Percentiles rank a stretch among this genome's conserved stretches.
These are phyloP conservation scores for Paracamarosporium sp. DNA, from an alignment of 2,329 filamentous ascomycete species.

Conservation along the genomic window DNA sequence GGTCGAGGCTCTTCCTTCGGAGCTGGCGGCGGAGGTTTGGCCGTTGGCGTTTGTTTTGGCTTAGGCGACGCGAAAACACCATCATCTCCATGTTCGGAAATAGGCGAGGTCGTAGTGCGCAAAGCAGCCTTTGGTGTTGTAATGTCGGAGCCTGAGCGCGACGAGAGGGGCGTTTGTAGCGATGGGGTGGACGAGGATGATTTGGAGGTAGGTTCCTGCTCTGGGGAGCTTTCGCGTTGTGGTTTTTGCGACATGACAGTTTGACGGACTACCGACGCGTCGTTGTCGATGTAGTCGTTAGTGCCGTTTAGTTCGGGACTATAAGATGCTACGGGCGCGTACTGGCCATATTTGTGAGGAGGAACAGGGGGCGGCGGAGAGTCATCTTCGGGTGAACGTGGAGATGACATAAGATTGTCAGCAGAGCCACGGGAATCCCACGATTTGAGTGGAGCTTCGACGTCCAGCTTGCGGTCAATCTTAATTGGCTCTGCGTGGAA, in stretches of 20 bases:
- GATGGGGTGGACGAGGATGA: slow-evolving; percentile 40
- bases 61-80: slow-evolving; percentile 35
- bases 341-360: slow-evolving; percentile 39
- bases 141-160: slow-evolving; percentile 38
- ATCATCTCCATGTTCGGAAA: slow-evolving; percentile 35
- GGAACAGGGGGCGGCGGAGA: slow-evolving; percentile 42
- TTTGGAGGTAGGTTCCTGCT: slow-evolving; percentile 30
- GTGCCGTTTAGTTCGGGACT: slow-evolving; percentile 36
- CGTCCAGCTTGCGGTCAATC: slow-evolving; percentile 51
- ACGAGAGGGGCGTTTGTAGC: slow-evolving; percentile 41
- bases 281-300: slow-evolving; percentile 34
- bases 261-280: slow-evolving; percentile 35
- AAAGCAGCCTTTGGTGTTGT: slow-evolving; percentile 38
- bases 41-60: slow-evolving; percentile 5
- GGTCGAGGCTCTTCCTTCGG: slow-evolving; percentile 19
- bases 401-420: slow-evolving; percentile 57
- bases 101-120: slow-evolving; percentile 21
- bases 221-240: slow-evolving; percentile 28
- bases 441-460: slow-evolving; percentile 59
- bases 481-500: slow-evolving; percentile 52
- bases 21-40: slow-evolving; percentile 16
- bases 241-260: slow-evolving; percentile 33
- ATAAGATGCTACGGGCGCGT: slow-evolving; percentile 41
- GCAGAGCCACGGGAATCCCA: slow-evolving; percentile 60
- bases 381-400: slow-evolving; percentile 42